Percentiles rank a stretch among this genome's conserved stretches.
phyloP scores from a whole-genome alignment of 805 yeast genomes.

The Wickerhamiella brachini region DNA sequence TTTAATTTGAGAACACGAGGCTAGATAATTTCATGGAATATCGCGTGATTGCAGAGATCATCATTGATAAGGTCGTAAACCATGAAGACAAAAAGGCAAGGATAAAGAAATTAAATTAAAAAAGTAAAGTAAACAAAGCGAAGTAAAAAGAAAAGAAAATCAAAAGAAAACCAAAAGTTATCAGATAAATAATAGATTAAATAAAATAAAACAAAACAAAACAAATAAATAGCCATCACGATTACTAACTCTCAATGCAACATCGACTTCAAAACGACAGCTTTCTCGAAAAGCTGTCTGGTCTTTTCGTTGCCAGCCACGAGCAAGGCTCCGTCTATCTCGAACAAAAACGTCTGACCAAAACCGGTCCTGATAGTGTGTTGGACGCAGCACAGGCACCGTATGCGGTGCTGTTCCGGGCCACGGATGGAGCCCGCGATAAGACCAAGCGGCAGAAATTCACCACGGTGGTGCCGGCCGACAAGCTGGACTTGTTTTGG shows the following conservation, averaged over 20 bases:
- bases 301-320: slow-evolving; percentile 18
- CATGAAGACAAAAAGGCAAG: too few relatives aligned
- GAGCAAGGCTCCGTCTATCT: slow-evolving; percentile 25
- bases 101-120: too few relatives aligned
- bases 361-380: slow-evolving; percentile 11
- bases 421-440: slow-evolving; percentile 42
- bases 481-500: slow-evolving; percentile 63
- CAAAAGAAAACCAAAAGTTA: too few relatives aligned
- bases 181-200: too few relatives aligned
- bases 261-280: slow-evolving; percentile 15
- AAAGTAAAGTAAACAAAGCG: too few relatives aligned
- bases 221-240: too few relatives aligned
- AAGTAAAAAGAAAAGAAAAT: too few relatives aligned
- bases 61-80: too few relatives aligned
- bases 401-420: slow-evolving; percentile 56
- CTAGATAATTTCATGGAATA: too few relatives aligned
- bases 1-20: too few relatives aligned
- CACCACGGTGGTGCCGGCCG: slow-evolving; percentile 57
- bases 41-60: too few relatives aligned
- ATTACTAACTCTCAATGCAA: background rate
- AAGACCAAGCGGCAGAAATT: slow-evolving; percentile 42
- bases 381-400: slow-evolving; percentile 18
- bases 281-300: slow-evolving; percentile 20
- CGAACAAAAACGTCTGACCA: slow-evolving; percentile 24
- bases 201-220: too few relatives aligned